These are phyloP conservation scores for Magnusiomyces paraingens DNA, from an alignment of 1,139 yeast species.

Conservation along the genomic window DNA sequence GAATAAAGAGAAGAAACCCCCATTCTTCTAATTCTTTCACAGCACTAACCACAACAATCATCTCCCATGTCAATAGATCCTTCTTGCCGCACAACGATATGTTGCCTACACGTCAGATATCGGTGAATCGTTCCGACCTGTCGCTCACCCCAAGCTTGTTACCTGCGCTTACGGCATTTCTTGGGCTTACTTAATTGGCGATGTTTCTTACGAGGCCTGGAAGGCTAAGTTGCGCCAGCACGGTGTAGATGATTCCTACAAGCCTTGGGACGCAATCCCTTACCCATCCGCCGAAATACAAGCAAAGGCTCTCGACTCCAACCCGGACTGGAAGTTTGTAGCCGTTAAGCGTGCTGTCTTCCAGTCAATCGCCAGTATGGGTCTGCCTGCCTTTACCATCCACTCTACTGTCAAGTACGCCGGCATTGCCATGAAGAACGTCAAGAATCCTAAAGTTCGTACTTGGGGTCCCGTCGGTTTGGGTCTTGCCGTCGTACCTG, in stretches of 20 bases:
- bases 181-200: conserved; percentile 75
- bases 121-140: conserved; percentile 86
- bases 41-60: not conserved
- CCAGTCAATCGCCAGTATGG: conserved; percentile 82
- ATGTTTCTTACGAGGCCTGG: conserved; percentile 72
- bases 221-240: conserved; percentile 61
- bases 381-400: conserved; percentile 79
- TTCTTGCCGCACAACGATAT: conserved; percentile 72
- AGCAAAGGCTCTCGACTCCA: conserved; percentile 36
- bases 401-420: conserved; percentile 73
- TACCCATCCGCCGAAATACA: conserved; percentile 26
- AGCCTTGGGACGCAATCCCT: conserved; percentile 60
- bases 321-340: conserved; percentile 57
- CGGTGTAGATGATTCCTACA: conserved; percentile 60
- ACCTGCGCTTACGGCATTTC: conserved; percentile 64
- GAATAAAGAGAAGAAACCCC: not conserved
- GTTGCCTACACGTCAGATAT: conserved; percentile 85
- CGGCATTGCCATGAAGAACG: conserved; percentile 43
- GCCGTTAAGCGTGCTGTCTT: conserved; percentile 68
- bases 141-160: conserved; percentile 64
- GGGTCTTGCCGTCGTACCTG: conserved; percentile 73
- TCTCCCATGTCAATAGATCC: conserved; percentile 32
- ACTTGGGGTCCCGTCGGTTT: conserved; percentile 72
- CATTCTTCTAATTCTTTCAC: not conserved
- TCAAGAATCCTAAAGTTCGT: conserved; percentile 45